Evolutionary conservation across 192 early-diverging fungal species (phyloP).

Genomic region (Coemansia sp.): DNA sequence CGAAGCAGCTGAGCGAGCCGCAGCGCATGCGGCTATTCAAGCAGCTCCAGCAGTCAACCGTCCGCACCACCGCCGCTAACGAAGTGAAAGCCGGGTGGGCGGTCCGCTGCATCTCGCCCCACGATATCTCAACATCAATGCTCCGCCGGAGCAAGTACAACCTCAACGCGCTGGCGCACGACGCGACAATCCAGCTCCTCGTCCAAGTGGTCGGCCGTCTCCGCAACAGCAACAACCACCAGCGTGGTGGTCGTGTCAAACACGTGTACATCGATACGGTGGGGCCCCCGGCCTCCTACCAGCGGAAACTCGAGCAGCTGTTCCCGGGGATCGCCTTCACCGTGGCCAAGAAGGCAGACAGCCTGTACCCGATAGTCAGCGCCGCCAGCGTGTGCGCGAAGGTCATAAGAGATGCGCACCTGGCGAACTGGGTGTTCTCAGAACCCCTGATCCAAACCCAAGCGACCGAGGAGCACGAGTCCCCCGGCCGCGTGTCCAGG

Average conservation of each 20-base stretch:
- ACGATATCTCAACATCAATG: slow-evolving; percentile 93
- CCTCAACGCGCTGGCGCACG: slow-evolving; percentile 90
- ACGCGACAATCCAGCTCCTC: slow-evolving; percentile 89
- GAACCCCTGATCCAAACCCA: slow-evolving; percentile 24
- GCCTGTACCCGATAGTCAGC: slow-evolving; percentile 88
- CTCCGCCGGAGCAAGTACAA: slow-evolving; percentile 82
- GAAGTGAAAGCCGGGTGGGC: slow-evolving; percentile 80
- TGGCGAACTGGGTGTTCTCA: slow-evolving; percentile 48
- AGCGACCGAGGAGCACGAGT: no score
- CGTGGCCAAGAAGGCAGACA: slow-evolving; percentile 94
- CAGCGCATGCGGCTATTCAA: slow-evolving; percentile 72
- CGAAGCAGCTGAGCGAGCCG: slow-evolving; percentile 85
- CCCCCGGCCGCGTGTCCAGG: slow-evolving; percentile 9
- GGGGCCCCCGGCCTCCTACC: slow-evolving; percentile 86
- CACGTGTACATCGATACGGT: slow-evolving; percentile 95
- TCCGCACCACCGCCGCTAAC: slow-evolving; percentile 14
- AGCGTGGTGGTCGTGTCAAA: slow-evolving; percentile 61
- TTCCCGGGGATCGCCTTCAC: slow-evolving; percentile 82
- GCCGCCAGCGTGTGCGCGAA: slow-evolving; percentile 97
- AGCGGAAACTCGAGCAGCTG: slow-evolving; percentile 66
- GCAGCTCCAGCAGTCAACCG: slow-evolving; percentile 42
- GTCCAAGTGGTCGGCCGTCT: slow-evolving; percentile 51
- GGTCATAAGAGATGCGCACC: slow-evolving; percentile 57
- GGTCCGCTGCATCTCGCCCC: slow-evolving; percentile 78
- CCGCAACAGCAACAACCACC: slow-evolving; percentile 14